Evolutionary conservation across 495 filamentous ascomycete species (phyloP), one percentile per base, ranked within the genome.

Genomic region (Neurospora intermedia): DNA sequence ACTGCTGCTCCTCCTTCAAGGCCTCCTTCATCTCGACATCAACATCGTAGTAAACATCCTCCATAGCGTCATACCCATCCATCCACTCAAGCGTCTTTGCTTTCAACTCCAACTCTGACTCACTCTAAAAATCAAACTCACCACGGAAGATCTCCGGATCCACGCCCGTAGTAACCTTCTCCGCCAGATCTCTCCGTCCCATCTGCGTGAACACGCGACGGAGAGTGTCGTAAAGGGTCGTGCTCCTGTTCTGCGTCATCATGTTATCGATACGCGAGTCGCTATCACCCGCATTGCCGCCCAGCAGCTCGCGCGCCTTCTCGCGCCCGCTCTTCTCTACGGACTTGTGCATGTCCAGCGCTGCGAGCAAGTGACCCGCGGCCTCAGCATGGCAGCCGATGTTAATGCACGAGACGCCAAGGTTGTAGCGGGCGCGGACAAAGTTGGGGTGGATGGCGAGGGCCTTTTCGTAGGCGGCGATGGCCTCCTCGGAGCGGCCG

Each of bases 331-430:
- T 92, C 76, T 89, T 86, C 83, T 97, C 96, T 2, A 97, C 92
- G 9, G 95, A 90, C 76, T 94, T 93, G 86, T 99, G 96, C 96
- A 99, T 98, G n/a, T 89, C 89, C 54, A 99, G 82, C 2, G 95
- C 94, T 3, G 94, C 93, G 0, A 99, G 88, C n/a, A 99, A 87
- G 81, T 99, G 96, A 75, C 94, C 92, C 5, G 96, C 96, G 0
- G 96, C 96, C 84, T 98, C 93, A 20, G 90, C 90, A 78, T 91
- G 94, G 82, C 94, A 97, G 27, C 94, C 94, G 74, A 99, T 97
- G 81, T 99, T 99, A 80, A 99, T 98, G 81, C 96, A 99, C 18
- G 88, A 91, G 6, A 99, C 96, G 46, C 96, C 96, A 9, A 99
- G 89, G 82, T 99, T 99, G 83, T 99, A 99, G 11, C 96, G 89